phyloP scores from a whole-genome alignment of 2,329 filamentous ascomycete species.

The Aspergillus glaucus region DNA sequence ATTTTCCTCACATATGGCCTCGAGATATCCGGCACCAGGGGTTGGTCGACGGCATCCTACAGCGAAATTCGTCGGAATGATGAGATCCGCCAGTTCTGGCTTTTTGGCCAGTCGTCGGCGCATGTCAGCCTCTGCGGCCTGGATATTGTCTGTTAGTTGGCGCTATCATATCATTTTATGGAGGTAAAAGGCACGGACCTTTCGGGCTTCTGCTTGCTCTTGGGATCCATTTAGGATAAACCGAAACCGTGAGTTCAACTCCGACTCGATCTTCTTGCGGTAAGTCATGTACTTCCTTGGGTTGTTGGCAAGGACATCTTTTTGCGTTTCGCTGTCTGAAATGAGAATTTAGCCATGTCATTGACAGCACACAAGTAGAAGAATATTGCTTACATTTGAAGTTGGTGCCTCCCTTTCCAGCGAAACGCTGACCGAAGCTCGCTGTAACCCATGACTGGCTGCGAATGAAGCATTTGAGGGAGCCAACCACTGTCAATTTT shows the following conservation, averaged over 20 bases:
- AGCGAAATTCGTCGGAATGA: conserved; percentile 6
- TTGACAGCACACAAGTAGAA: too few relatives aligned
- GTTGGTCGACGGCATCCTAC: conserved; percentile 16
- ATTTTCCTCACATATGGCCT: conserved; percentile 17
- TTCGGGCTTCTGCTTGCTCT: conserved; percentile 37
- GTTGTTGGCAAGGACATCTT: conserved; percentile 10
- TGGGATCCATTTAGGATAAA: conserved; percentile 35
- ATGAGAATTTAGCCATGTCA: not conserved
- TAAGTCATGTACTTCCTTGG: conserved; percentile 17
- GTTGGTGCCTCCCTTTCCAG: conserved; percentile 15
- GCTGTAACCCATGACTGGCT: conserved; percentile 11
- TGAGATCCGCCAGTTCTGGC: conserved; percentile 8
- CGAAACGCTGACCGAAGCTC: conserved; percentile 12
- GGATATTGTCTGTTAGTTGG: not conserved
- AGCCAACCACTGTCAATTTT: too few relatives aligned
- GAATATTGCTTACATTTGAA: conserved; percentile 11
- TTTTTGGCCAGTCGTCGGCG: conserved; percentile 2
- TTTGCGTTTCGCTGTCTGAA: conserved; percentile 6
- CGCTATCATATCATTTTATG: not conserved
- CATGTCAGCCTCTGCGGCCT: conserved; percentile 11
- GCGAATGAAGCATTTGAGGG: conserved; percentile 8
- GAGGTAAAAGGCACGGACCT: conserved; percentile 4
- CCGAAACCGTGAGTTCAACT: conserved; percentile 18
- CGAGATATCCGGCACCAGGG: conserved; percentile 16
- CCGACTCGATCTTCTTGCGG: conserved; percentile 22